Conservation (phyloP, 192 early-diverging fungal genomes). For the Backusella psychrophila region DNA sequence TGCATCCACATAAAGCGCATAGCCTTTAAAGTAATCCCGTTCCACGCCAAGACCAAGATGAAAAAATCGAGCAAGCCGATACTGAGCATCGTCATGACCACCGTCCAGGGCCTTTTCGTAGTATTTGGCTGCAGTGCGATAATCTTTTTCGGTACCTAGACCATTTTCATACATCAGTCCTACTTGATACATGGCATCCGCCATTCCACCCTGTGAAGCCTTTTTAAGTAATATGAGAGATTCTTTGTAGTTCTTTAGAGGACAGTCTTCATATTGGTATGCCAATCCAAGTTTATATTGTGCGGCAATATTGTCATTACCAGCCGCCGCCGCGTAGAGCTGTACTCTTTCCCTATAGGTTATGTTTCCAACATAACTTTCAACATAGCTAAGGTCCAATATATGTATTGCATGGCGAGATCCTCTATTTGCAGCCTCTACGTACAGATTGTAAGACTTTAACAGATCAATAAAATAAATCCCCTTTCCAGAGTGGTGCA, state of each 20-base stretch:
- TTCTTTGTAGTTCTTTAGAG: not conserved
- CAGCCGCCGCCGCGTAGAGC: not conserved
- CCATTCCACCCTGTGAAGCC: not conserved
- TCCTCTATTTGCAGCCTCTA: not conserved
- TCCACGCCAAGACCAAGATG: not conserved
- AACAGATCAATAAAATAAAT: not conserved
- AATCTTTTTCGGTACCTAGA: not conserved
- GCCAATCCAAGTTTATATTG: not conserved
- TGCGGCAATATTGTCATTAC: not conserved
- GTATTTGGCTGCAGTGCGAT: not conserved
- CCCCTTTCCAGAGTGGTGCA: not conserved
- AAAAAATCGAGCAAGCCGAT: not conserved
- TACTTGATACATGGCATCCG: not conserved
- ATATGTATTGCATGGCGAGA: not conserved
- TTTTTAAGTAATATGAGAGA: not conserved
- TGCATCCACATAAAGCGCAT: not conserved
- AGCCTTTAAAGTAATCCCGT: not conserved
- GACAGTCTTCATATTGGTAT: not conserved
- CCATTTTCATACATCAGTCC: not conserved
- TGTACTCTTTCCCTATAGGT: not conserved
- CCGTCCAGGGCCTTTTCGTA: not conserved
- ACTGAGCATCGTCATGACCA: not conserved
- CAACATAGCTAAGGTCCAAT: not conserved
- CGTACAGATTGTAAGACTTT: not conserved
- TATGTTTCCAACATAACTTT: not conserved